Conservation (phyloP, 306 rosid genomes). For the Castanopsis chinensis region DNA sequence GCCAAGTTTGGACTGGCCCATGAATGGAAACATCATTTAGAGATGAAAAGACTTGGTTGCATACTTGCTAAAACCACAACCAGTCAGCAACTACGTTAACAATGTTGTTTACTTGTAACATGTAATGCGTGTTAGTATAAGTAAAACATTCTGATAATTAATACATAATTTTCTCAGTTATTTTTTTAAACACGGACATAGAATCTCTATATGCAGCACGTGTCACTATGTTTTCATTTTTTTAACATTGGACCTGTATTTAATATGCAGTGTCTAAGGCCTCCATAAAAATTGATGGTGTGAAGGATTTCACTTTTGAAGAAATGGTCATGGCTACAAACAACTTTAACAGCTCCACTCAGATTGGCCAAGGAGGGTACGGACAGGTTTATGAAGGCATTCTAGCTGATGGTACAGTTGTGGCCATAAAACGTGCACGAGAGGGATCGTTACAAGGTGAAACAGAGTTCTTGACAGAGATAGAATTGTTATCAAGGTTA, state of each 20-base stretch:
- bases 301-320: conserved; percentile 51
- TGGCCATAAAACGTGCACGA: conserved; percentile 86
- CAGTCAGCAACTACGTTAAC: too few relatives aligned
- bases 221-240: not conserved
- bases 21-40: not conserved
- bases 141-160: not conserved
- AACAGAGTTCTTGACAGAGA: conserved; percentile 82
- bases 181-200: not conserved
- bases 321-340: conserved; percentile 65
- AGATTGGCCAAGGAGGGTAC: conserved; percentile 79
- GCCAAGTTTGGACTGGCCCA: not conserved
- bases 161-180: not conserved
- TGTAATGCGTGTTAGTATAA: too few relatives aligned
- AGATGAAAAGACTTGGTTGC: not conserved
- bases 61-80: not conserved
- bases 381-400: conserved; percentile 78
- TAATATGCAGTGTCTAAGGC: conserved; percentile 49
- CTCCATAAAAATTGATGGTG: conserved; percentile 65
- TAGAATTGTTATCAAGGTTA: conserved; percentile 64
- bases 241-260: conserved; percentile 21
- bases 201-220: not conserved
- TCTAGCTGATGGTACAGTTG: conserved; percentile 54
- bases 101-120: too few relatives aligned
- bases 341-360: conserved; percentile 56
- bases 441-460: conserved; percentile 83